phyloP scores from a whole-genome alignment of 805 yeast species.

The Dipodascus albidus region DNA sequence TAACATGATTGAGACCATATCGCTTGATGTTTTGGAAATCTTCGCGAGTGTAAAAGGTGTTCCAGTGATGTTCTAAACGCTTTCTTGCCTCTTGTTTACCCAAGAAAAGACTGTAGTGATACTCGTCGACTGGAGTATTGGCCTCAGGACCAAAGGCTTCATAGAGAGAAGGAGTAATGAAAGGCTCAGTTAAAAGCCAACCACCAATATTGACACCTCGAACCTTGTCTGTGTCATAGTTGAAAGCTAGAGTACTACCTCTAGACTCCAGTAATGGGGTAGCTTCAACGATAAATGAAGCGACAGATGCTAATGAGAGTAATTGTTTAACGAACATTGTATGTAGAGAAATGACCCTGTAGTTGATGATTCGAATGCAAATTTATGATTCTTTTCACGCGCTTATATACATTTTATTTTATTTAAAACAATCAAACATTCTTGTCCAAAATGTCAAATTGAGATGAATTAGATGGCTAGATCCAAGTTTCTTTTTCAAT shows the following conservation, averaged over 20 bases:
- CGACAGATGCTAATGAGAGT: background rate
- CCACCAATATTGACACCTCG: constrained; percentile 69
- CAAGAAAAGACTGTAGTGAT: constrained; percentile 46
- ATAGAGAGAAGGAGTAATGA: background rate
- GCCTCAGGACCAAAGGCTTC: constrained; percentile 2
- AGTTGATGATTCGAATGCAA: background rate
- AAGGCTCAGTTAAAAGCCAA: constrained; percentile 83
- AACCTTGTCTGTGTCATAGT: constrained; percentile 22
- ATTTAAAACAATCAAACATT: background rate
- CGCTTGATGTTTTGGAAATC: constrained; percentile 52
- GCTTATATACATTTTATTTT: background rate
- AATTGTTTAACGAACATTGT: background rate
- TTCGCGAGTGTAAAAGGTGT: constrained; percentile 57
- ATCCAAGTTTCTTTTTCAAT: background rate
- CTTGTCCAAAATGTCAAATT: background rate
- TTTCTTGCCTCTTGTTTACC: constrained; percentile 48
- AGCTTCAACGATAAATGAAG: background rate
- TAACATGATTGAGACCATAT: constrained; percentile 69
- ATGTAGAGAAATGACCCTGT: background rate
- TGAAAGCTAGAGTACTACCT: constrained; percentile 9
- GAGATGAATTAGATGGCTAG: background rate
- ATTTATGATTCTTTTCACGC: background rate
- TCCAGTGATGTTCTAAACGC: constrained; percentile 63
- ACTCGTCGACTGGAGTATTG: constrained; percentile 72
- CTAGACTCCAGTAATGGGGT: background rate